Percentiles rank a stretch among this genome's conserved stretches.
Evolutionary conservation across 768 basidiomycete genomes (phyloP).

Genomic region (Lactarius trivialis): DNA sequence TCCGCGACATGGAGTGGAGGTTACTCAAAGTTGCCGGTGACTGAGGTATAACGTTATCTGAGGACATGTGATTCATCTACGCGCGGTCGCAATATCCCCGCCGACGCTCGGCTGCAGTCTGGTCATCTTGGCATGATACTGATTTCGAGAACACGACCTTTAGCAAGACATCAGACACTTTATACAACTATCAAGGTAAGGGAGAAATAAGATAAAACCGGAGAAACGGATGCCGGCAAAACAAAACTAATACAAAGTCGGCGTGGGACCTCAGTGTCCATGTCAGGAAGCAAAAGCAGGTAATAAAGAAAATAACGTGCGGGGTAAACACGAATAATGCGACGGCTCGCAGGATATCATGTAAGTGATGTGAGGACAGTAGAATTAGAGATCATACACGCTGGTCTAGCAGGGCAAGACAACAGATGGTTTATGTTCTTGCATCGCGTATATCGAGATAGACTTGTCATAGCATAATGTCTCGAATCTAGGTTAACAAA

Average conservation of each 20-base stretch:
- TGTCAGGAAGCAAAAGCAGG: neutral
- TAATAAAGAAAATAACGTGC: neutral
- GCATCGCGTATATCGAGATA: neutral
- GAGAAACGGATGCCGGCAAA: slow-evolving; percentile 6
- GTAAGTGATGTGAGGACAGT: neutral
- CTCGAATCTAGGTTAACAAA: slow-evolving; percentile 38
- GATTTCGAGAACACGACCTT: neutral
- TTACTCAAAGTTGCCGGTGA: too few relatives aligned
- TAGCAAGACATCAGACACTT: neutral
- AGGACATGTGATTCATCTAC: neutral
- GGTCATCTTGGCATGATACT: neutral
- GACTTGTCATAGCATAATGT: slow-evolving; percentile 41
- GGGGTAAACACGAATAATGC: neutral
- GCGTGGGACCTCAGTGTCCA: neutral
- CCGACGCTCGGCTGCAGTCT: neutral
- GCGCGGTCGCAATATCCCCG: neutral
- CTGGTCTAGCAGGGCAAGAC: neutral
- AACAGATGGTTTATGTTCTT: neutral
- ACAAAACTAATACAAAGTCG: neutral
- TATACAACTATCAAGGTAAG: neutral
- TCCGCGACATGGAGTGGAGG: too few relatives aligned
- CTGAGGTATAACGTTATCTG: too few relatives aligned
- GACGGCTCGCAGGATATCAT: neutral
- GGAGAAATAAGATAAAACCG: neutral
- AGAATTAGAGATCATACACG: neutral